Percentiles rank a stretch among this genome's conserved stretches.
Conservation (phyloP, 2,329 filamentous ascomycete genomes). For the Raffaelea arxii region DNA sequence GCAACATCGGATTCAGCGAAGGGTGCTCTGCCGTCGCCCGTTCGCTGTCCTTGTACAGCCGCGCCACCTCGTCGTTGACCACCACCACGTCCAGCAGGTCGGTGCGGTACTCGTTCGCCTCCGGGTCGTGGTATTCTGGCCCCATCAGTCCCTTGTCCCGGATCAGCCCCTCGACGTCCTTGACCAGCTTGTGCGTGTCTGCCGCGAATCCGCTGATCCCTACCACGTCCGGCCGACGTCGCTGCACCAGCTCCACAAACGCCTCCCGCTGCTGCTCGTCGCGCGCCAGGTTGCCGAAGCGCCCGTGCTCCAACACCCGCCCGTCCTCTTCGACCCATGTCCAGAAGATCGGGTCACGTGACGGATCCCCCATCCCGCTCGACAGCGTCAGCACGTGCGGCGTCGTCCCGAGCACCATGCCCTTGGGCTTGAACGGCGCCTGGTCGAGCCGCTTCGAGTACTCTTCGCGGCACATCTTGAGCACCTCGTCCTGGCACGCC, state of each 20-base stretch:
- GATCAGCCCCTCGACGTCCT: slow-evolving; percentile 70
- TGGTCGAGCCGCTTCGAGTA: slow-evolving; percentile 89
- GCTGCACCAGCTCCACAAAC: slow-evolving; percentile 70
- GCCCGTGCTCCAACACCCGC: slow-evolving; percentile 78
- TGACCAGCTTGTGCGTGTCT: slow-evolving; percentile 74
- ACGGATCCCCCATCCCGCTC: slow-evolving; percentile 66
- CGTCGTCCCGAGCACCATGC: slow-evolving; percentile 77
- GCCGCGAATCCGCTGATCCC: slow-evolving; percentile 82
- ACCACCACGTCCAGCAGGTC: slow-evolving; percentile 82
- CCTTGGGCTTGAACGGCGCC: slow-evolving; percentile 90
- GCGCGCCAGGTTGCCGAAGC: slow-evolving; percentile 67
- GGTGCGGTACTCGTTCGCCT: slow-evolving; percentile 63
- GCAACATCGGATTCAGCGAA: slow-evolving; percentile 63
- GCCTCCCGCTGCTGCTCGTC: slow-evolving; percentile 58
- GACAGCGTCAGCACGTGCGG: slow-evolving; percentile 82
- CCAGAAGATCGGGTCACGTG: slow-evolving; percentile 77
- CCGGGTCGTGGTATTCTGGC: slow-evolving; percentile 69
- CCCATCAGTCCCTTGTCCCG: slow-evolving; percentile 68
- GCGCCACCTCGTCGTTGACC: slow-evolving; percentile 94
- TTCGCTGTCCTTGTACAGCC: slow-evolving; percentile 85
- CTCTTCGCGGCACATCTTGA: slow-evolving; percentile 79
- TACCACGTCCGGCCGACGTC: slow-evolving; percentile 80
- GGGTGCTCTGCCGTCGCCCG: slow-evolving; percentile 75
- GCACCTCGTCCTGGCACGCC: slow-evolving; percentile 85
- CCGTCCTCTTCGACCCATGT: slow-evolving; percentile 91